Evolutionary conservation across 495 filamentous ascomycete species (phyloP).

Genomic region (Podospora tetraspora): DNA sequence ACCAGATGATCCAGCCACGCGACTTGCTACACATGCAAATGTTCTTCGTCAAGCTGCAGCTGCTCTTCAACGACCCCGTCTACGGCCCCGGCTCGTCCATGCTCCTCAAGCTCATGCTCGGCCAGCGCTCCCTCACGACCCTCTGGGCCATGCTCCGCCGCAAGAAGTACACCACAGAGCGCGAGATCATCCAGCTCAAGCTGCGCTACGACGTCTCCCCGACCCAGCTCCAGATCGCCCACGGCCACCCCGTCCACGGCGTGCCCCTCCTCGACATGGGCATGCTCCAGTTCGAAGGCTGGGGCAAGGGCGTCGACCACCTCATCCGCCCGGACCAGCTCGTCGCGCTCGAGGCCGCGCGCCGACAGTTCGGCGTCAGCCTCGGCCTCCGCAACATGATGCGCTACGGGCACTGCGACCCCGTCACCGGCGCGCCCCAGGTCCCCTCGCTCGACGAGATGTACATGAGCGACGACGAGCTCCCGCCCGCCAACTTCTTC

Average conservation of each 20-base stretch:
- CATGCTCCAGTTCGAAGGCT: constrained; percentile 46
- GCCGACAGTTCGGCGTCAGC: constrained; percentile 42
- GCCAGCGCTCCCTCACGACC: constrained; percentile 48
- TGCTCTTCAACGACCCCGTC: constrained; percentile 51
- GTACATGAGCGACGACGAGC: constrained; percentile 42
- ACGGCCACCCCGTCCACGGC: constrained; percentile 35
- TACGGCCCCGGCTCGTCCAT: constrained; percentile 33
- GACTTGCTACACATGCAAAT: constrained; percentile 51
- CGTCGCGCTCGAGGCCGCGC: constrained; percentile 44
- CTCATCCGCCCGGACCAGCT: constrained; percentile 55
- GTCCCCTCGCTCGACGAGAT: constrained; percentile 38
- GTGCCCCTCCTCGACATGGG: constrained; percentile 47
- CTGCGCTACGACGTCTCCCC: constrained; percentile 36
- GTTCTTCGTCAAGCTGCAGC: constrained; percentile 59
- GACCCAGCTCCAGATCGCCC: not conserved
- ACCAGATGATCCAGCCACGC: constrained; percentile 44
- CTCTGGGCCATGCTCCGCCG: constrained; percentile 48
- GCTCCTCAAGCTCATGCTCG: constrained; percentile 52
- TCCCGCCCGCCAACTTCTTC: constrained; percentile 13
- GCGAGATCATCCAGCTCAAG: constrained; percentile 44
- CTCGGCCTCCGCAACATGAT: constrained; percentile 47
- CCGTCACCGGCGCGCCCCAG: constrained; percentile 34
- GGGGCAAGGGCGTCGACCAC: constrained; percentile 36
- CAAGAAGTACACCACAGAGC: constrained; percentile 28
- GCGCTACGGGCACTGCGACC: constrained; percentile 51